Percentiles rank a stretch among this genome's conserved stretches.
These are phyloP conservation scores for Auricularia auricula-judae DNA, from an alignment of 768 basidiomycete species.

Conservation along the genomic window DNA sequence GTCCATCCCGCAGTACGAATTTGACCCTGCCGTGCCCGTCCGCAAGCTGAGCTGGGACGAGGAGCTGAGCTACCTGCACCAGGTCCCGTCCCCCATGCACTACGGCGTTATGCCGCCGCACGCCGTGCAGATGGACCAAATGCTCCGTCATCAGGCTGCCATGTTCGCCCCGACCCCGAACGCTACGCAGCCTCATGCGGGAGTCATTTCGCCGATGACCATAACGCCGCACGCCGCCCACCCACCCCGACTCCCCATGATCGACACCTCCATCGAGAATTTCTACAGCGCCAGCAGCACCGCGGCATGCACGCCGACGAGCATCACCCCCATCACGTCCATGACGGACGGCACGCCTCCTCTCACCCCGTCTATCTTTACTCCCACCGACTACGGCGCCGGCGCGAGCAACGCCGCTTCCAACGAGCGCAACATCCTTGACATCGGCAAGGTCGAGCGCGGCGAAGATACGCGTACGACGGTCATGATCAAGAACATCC, in stretches of 20 bases:
- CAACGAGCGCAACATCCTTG: constrained; percentile 40
- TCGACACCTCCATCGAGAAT: neutral
- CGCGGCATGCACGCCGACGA: constrained; percentile 3
- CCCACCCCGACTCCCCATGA: neutral
- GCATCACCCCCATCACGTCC: constrained; percentile 16
- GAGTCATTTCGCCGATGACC: neutral
- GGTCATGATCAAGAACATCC: constrained; percentile 87
- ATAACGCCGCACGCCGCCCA: neutral
- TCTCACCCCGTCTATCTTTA: constrained; percentile 2
- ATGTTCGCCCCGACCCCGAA: neutral
- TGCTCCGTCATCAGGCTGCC: neutral
- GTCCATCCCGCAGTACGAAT: neutral
- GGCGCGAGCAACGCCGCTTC: neutral
- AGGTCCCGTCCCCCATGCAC: neutral
- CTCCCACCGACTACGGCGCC: constrained; percentile 1
- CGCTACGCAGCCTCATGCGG: neutral
- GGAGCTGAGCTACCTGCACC: neutral
- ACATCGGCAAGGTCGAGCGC: constrained; percentile 60
- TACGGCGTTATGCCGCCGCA: neutral
- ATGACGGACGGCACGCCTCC: neutral
- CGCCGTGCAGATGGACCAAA: neutral
- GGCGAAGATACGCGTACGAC: constrained; percentile 76
- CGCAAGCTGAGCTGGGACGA: neutral
- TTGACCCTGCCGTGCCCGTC: neutral
- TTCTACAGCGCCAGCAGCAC: neutral